Conservation (phyloP, 2,329 filamentous ascomycete species). For the Nemania diffusa region DNA sequence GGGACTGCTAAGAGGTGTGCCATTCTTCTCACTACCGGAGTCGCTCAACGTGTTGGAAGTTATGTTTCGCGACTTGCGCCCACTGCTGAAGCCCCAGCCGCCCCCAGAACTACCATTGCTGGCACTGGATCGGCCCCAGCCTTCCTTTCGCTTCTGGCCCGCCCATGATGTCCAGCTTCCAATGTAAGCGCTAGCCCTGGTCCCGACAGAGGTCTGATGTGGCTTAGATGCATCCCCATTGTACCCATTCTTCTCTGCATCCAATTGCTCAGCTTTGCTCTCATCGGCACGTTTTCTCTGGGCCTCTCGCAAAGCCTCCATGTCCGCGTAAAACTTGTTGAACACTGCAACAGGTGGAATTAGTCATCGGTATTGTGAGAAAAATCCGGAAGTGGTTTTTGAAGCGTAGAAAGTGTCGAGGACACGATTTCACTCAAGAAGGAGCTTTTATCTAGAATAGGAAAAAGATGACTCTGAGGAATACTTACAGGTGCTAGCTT, state of each 20-base stretch:
- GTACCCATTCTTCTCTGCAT: constrained; percentile 44
- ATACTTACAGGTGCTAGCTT: constrained; percentile 72
- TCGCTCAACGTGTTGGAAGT: constrained; percentile 42
- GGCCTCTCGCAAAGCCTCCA: constrained; percentile 81
- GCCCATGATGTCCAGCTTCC: constrained; percentile 77
- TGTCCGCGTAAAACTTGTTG: constrained; percentile 88
- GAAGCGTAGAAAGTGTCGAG: neutral
- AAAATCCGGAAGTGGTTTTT: neutral
- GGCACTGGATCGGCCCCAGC: constrained; percentile 52
- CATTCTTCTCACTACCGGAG: constrained; percentile 49
- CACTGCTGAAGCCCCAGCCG: constrained; percentile 51
- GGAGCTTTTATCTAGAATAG: too few species aligned
- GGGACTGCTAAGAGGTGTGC: constrained; percentile 49
- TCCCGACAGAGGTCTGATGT: constrained; percentile 61
- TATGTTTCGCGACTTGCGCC: constrained; percentile 45
- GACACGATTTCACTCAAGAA: neutral
- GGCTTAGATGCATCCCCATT: constrained; percentile 55
- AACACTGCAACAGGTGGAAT: constrained; percentile 60
- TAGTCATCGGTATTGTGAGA: constrained; percentile 2
- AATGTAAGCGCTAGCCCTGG: constrained; percentile 71
- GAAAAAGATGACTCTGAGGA: neutral
- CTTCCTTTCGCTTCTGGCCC: constrained; percentile 76
- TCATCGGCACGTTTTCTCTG: constrained; percentile 73
- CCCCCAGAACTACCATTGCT: constrained; percentile 51
- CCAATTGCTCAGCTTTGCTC: constrained; percentile 50